Conservation (phyloP, 1,284 basidiomycete species). For the Ustilago esculenta region DNA sequence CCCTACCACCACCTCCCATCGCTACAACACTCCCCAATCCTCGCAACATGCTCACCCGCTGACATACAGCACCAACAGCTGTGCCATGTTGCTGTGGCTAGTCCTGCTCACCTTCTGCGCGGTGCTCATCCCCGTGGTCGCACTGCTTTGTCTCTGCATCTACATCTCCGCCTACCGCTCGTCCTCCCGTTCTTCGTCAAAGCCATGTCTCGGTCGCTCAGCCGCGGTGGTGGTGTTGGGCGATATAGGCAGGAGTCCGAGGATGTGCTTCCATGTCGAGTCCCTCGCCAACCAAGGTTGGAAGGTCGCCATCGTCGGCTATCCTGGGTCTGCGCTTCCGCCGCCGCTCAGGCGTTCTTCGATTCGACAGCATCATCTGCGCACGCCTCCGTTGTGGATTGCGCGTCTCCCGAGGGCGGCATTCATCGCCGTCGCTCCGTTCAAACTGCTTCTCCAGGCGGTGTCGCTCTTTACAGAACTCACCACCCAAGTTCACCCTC, state of each 20-base stretch:
- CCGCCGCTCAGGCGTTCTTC: constrained; percentile 35
- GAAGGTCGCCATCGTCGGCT: constrained; percentile 84
- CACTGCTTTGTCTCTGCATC: constrained; percentile 48
- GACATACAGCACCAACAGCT: no score
- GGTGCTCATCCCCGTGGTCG: constrained; percentile 24
- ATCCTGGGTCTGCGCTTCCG: constrained; percentile 68
- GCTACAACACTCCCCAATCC: no score
- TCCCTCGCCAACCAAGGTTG: constrained; percentile 85
- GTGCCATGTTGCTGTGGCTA: constrained; percentile 42
- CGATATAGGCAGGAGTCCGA: constrained; percentile 91
- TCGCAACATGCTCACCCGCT: no score
- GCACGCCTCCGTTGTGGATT: constrained; percentile 74
- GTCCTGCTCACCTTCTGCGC: constrained; percentile 37
- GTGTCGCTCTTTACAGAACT: constrained; percentile 55
- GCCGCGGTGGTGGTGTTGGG: constrained; percentile 91
- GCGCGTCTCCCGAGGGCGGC: constrained; percentile 71
- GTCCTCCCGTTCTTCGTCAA: constrained; percentile 2
- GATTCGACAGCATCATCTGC: constrained; percentile 70
- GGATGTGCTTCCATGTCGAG: constrained; percentile 98
- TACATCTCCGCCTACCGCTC: constrained; percentile 52
- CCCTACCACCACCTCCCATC: background rate
- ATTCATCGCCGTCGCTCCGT: constrained; percentile 80
- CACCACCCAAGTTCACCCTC: constrained; percentile 72
- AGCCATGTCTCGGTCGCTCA: constrained; percentile 38
- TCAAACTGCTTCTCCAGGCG: constrained; percentile 74